A percentile compares a stretch with the other conserved stretches of the same genome.
Evolutionary conservation across 305 asterid species (phyloP).

Genomic region (Striga hermonthica): DNA sequence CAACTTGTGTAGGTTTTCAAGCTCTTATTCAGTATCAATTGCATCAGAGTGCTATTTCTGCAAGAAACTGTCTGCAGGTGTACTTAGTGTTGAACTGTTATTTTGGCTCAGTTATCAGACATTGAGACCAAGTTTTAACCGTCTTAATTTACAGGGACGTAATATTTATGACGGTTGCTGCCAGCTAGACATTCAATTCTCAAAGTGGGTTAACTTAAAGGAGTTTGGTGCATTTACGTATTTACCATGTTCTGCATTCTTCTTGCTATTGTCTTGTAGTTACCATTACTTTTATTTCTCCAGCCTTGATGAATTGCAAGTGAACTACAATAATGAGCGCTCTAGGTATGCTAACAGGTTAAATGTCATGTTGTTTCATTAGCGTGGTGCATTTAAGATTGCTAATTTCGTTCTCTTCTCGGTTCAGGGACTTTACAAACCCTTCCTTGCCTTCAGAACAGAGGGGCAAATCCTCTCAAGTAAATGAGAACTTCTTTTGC

Average conservation of each 20-base stretch:
- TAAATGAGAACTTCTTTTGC: slow-evolving; percentile 43
- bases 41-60: slow-evolving; percentile 72
- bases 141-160: slow-evolving; percentile 58
- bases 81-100: slow-evolving; percentile 17
- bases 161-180: slow-evolving; percentile 98
- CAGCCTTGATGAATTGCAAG: slow-evolving; percentile 98
- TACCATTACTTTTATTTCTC: slow-evolving; percentile 30
- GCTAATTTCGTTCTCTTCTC: slow-evolving; percentile 30
- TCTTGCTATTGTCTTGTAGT: slow-evolving; percentile 21
- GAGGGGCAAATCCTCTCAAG: slow-evolving; percentile 87
- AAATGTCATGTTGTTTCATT: slow-evolving; percentile 6
- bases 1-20: slow-evolving; percentile 74
- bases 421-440: slow-evolving; percentile 84
- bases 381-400: slow-evolving; percentile 30
- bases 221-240: slow-evolving; percentile 19
- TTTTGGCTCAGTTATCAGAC: slow-evolving; percentile 18
- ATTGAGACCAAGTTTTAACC: slow-evolving; percentile 18
- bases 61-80: slow-evolving; percentile 92
- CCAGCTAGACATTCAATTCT: slow-evolving; percentile 95
- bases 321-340: slow-evolving; percentile 86
- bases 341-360: slow-evolving; percentile 63
- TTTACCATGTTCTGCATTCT: slow-evolving; percentile 24
- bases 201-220: slow-evolving; percentile 57
- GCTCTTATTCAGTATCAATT: slow-evolving; percentile 82
- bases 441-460: slow-evolving; percentile 93